phyloP scores from a whole-genome alignment of 2,329 filamentous ascomycete genomes.

The Fusarium ambrosium region DNA sequence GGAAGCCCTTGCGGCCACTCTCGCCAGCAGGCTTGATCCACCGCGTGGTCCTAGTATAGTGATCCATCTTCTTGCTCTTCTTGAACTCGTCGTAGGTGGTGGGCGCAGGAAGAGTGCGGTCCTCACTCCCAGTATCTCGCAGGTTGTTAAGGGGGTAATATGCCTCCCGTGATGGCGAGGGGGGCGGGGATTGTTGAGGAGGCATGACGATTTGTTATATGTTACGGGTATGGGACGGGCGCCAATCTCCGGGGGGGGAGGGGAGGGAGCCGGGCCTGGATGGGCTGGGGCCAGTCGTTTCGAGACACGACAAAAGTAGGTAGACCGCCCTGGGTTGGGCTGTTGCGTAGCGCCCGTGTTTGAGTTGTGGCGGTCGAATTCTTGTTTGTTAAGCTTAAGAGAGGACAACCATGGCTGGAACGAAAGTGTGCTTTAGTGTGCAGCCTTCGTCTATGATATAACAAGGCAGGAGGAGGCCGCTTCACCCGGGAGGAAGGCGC shows the following conservation, averaged over 20 bases:
- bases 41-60: slow-evolving; percentile 19
- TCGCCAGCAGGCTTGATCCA: slow-evolving; percentile 55
- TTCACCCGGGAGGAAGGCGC: slow-evolving; percentile 1
- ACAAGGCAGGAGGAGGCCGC: background rate
- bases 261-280: background rate
- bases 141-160: slow-evolving; percentile 22
- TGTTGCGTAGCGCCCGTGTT: slow-evolving; percentile 1
- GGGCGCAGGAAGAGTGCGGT: slow-evolving; percentile 45
- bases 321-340: slow-evolving; percentile 2
- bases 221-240: background rate
- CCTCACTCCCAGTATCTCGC: slow-evolving; percentile 23
- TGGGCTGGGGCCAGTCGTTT: background rate
- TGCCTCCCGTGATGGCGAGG: slow-evolving; percentile 34
- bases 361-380: slow-evolving; percentile 5
- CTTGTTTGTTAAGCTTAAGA: background rate
- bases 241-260: slow-evolving; percentile 3
- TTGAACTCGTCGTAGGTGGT: slow-evolving; percentile 45
- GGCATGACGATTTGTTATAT: slow-evolving; percentile 27
- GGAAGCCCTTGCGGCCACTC: slow-evolving; percentile 60
- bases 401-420: background rate
- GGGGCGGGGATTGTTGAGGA: slow-evolving; percentile 35
- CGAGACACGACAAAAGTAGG: slow-evolving; percentile 3
- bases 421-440: background rate
- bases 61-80: slow-evolving; percentile 24
- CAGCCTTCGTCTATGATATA: background rate